Evolutionary conservation across 768 basidiomycete genomes (phyloP), one percentile per base, ranked within the genome.

Genomic region (Lepiota venenata): DNA sequence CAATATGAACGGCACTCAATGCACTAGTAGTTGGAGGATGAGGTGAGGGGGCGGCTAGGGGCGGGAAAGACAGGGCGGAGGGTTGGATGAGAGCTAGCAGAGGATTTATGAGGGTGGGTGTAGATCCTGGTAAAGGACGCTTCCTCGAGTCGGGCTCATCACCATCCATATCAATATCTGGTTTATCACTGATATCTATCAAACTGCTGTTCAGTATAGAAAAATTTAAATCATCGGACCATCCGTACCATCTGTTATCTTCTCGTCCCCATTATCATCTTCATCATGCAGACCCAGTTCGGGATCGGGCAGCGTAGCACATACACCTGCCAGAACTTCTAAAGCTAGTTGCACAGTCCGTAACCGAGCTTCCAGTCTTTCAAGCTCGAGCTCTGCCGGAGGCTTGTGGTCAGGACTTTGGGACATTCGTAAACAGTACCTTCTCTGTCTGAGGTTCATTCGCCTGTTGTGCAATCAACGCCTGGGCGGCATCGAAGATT

Each of bases 11-110:
- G 6, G 88, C 83, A 58, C 88, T 81, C 42, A 98, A 80, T 9
- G 77, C 88, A 21, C 93, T 91, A 0, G 94, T 96, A 11, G 87
- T 93, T 1, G 94, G 94, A 38, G 93, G 91, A 64, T 96, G 91
- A 18, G 79, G 74, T 0, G 92, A 93, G 10, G 81, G 81, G 4
- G 78, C 69, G 20, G 81, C 76, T 15, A 79, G 74, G 0, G 91
- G 90, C 14, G 88, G 82, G 72, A 94, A 96, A 3, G 94, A 96
- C 14, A 95, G 79, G 0, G 78, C 64, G 0, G 89, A 93, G 0
- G 92, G 91, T 27, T 82, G 83, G 40, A 87, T 77, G 25, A 96
- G 79, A 2, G 78, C 65, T 4, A 93, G 74, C 5, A 90, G 72
- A 2, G 91, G 87, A 21, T 76, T 73, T 9, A 87, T 81, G n/a